These are phyloP conservation scores for Pythium periplocum DNA, from an alignment of 352 stramenopile species.

Conservation along the genomic window DNA sequence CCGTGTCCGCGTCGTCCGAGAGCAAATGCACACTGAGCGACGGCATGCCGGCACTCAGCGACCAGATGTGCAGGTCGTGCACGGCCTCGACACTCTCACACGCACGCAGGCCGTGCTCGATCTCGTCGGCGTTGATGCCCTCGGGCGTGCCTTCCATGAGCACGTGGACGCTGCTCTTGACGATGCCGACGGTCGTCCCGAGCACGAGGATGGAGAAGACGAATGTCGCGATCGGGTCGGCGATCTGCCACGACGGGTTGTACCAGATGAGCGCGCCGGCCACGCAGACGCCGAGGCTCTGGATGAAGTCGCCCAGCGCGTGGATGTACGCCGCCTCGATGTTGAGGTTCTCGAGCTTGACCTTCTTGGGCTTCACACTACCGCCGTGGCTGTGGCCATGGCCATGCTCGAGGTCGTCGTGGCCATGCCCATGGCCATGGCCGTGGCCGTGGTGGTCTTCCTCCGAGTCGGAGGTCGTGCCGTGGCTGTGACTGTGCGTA, in stretches of 20 bases:
- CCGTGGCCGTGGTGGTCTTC: conserved; percentile 19
- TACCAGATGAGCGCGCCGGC: conserved; percentile 96
- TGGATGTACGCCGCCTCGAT: conserved; percentile 97
- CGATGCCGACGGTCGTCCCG: conserved; percentile 89
- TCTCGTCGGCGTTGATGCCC: conserved; percentile 82
- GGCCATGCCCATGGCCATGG: conserved; percentile 28
- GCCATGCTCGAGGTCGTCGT: conserved; percentile 20
- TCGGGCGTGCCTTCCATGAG: conserved; percentile 95
- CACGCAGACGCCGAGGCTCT: conserved; percentile 95
- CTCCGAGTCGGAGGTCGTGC: conserved; percentile 23
- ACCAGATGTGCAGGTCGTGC: conserved; percentile 99
- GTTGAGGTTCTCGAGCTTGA: conserved; percentile 90
- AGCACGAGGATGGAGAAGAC: conserved; percentile 96
- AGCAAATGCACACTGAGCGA: conserved; percentile 93
- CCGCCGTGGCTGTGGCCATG: conserved; percentile 32
- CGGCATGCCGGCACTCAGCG: conserved; percentile 86
- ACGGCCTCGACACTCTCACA: conserved; percentile 89
- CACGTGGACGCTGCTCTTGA: conserved; percentile 90
- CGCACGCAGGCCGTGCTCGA: conserved; percentile 71
- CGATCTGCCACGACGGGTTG: conserved; percentile 93
- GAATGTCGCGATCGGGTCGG: conserved; percentile 97
- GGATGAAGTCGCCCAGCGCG: conserved; percentile 96
- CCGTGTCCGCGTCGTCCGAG: conserved; percentile 55
- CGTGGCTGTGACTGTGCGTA: conserved; percentile 16
- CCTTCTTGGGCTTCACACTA: conserved; percentile 7